phyloP scores from a whole-genome alignment of 805 yeast genomes.

The Ogataea ganodermae region DNA sequence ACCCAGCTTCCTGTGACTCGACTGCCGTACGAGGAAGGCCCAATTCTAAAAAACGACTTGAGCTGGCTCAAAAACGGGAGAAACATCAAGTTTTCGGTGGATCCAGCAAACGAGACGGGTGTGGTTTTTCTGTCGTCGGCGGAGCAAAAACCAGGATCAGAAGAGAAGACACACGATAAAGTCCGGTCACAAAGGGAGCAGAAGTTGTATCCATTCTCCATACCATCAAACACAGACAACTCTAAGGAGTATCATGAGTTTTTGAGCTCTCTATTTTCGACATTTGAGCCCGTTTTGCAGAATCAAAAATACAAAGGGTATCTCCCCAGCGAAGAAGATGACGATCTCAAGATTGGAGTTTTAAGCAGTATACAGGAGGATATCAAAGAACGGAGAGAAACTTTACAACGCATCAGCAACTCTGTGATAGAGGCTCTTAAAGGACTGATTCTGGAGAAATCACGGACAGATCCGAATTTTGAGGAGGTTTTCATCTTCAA shows the following conservation, averaged over 20 bases:
- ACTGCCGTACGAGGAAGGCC: constrained; percentile 39
- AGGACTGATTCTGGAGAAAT: constrained; percentile 32
- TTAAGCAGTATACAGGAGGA: constrained; percentile 37
- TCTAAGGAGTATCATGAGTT: constrained; percentile 47
- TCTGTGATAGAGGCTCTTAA: constrained; percentile 33
- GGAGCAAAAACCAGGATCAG: constrained; percentile 18
- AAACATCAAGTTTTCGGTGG: constrained; percentile 46
- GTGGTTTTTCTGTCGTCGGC: constrained; percentile 39
- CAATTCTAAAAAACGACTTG: constrained; percentile 30
- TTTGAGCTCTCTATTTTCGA: constrained; percentile 51
- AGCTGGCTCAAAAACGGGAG: constrained; percentile 39
- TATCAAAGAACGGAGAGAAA: constrained; percentile 38
- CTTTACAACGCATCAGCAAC: constrained; percentile 33
- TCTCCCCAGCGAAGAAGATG: constrained; percentile 29
- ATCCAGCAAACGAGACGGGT: constrained; percentile 45
- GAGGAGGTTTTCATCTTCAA: constrained; percentile 28
- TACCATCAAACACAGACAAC: constrained; percentile 39
- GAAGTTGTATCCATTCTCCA: constrained; percentile 42
- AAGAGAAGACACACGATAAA: constrained; percentile 13
- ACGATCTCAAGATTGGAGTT: constrained; percentile 34
- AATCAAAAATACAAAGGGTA: constrained; percentile 42
- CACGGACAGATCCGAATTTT: constrained; percentile 21
- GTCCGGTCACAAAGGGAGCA: constrained; percentile 38
- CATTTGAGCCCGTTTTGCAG: constrained; percentile 52
- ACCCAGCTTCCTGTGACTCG: constrained; percentile 33